A percentile compares a stretch with the other conserved stretches of the same genome.
Evolutionary conservation across 805 yeast genomes (phyloP).

Genomic region (Candida railenensis): DNA sequence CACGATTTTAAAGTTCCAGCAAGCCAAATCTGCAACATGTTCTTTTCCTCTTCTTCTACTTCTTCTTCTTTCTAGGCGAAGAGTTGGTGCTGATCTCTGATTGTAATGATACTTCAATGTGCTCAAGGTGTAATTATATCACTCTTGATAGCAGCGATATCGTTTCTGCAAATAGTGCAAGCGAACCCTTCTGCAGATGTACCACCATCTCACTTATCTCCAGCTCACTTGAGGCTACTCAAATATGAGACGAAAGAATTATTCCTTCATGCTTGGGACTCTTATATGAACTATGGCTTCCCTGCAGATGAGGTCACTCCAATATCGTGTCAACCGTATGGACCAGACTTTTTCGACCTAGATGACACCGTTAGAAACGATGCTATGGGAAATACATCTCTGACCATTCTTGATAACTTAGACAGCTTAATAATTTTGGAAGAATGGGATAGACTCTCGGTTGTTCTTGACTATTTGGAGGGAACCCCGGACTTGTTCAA

Average conservation of each 20-base stretch:
- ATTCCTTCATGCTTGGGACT: slow-evolving; percentile 73
- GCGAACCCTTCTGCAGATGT: not conserved
- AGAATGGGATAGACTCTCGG: slow-evolving; percentile 54
- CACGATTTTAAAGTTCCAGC: too few species aligned
- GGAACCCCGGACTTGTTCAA: slow-evolving; percentile 51
- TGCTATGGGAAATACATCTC: slow-evolving; percentile 79
- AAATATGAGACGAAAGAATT: slow-evolving; percentile 50
- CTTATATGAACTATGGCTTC: slow-evolving; percentile 66
- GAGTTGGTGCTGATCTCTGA: not conserved
- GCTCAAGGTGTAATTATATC: not conserved
- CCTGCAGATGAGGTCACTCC: slow-evolving; percentile 86
- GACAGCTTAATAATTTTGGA: slow-evolving; percentile 77
- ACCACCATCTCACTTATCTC: slow-evolving; percentile 21
- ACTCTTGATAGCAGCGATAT: not conserved
- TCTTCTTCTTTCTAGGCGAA: not conserved
- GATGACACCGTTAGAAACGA: slow-evolving; percentile 68
- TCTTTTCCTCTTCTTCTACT: too few species aligned
- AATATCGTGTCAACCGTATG: slow-evolving; percentile 63
- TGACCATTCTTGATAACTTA: slow-evolving; percentile 74
- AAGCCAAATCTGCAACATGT: too few species aligned
- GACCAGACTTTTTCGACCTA: slow-evolving; percentile 56
- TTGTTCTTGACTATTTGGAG: slow-evolving; percentile 26
- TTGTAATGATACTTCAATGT: slow-evolving; percentile 1
- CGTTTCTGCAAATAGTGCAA: not conserved
- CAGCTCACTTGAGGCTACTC: slow-evolving; percentile 30